Evolutionary conservation across 1,284 basidiomycete species (phyloP), one percentile per base, ranked within the genome.

Genomic region (Cutaneotrichosporon curvatum): DNA sequence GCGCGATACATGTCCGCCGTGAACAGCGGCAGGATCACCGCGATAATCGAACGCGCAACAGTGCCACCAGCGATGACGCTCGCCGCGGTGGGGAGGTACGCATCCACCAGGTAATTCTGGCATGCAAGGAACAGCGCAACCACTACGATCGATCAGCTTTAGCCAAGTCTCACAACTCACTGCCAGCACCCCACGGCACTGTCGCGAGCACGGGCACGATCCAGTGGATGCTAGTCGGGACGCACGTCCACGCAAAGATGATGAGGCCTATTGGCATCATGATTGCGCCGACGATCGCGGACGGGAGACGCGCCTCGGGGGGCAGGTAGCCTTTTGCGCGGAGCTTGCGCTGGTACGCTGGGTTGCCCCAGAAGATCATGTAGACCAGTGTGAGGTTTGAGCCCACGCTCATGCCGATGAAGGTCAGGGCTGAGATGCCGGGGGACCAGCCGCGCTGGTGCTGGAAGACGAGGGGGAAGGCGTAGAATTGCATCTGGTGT

Each of bases 1-100:
- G 67, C 67, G 11, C 63, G 56, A 59, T 81, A 83, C 75, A 83
- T 76, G 28, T 74, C 55, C 0, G 78, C 74, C 34, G 76, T 58
- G 60, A 81, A 77, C 10, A 81, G 66, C 8, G 80, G 81, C 59
- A 82, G 81, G 32, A 14, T 15, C 9, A 16, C 32, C 5, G 14
- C 32, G 47, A 81, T 75, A 3, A 77, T 68, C 2, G 79, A 82
- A 31, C 83, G 79, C 19, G 82, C 60, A 20, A 87, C 77, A n/a
- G 83, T 79, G 10, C 81, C 82, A 23, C 81, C 79, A 0, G 83
- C 81, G 25, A 83, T 74, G 9, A 81, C 81, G 47, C 78, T 79
- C 0, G 82, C 81, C 6, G 51, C 38, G 50, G 60, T 49, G 37
- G 48, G 49, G 3, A 61, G 71, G 63, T 81, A 83, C 1, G 77